A percentile compares a stretch with the other conserved stretches of the same genome.
These are phyloP conservation scores for Clonostachys chloroleuca DNA, from an alignment of 2,329 filamentous ascomycete species.

Conservation along the genomic window DNA sequence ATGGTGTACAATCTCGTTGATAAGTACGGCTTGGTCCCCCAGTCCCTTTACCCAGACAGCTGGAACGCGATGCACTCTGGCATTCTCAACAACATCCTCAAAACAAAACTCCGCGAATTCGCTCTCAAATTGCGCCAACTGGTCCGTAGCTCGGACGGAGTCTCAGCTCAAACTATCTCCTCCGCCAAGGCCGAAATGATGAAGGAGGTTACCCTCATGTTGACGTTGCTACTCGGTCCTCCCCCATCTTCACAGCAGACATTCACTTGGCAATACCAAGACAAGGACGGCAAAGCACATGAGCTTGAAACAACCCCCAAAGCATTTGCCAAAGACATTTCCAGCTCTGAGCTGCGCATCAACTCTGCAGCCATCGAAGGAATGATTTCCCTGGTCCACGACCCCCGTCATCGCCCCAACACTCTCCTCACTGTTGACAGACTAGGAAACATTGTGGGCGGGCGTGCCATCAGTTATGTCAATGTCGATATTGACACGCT, in stretches of 20 bases:
- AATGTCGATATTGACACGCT: slow-evolving; percentile 73
- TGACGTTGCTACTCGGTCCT: slow-evolving; percentile 79
- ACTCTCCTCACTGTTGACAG: slow-evolving; percentile 71
- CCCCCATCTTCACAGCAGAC: slow-evolving; percentile 63
- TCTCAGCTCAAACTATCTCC: slow-evolving; percentile 27
- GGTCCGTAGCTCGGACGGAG: slow-evolving; percentile 19
- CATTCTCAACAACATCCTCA: slow-evolving; percentile 69
- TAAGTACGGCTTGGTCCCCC: slow-evolving; percentile 87
- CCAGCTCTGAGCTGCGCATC: slow-evolving; percentile 48
- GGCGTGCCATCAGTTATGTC: slow-evolving; percentile 72
- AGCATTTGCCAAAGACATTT: slow-evolving; percentile 67
- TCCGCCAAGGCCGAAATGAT: slow-evolving; percentile 69
- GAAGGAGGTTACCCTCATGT: slow-evolving; percentile 72
- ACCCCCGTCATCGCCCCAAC: slow-evolving; percentile 73
- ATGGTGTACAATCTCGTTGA: slow-evolving; percentile 83
- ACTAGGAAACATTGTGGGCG: slow-evolving; percentile 78
- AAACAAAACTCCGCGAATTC: slow-evolving; percentile 83
- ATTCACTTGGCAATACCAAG: slow-evolving; percentile 80
- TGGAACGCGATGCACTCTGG: slow-evolving; percentile 72
- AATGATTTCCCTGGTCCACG: slow-evolving; percentile 80
- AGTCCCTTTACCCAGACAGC: slow-evolving; percentile 75
- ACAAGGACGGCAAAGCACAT: slow-evolving; percentile 61
- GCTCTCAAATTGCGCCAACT: slow-evolving; percentile 67
- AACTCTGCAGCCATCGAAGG: slow-evolving; percentile 57
- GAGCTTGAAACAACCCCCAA: slow-evolving; percentile 62